Base-by-base conservation (phyloP, 805 yeast genomes). In the Candida taoyuanica region DNA sequence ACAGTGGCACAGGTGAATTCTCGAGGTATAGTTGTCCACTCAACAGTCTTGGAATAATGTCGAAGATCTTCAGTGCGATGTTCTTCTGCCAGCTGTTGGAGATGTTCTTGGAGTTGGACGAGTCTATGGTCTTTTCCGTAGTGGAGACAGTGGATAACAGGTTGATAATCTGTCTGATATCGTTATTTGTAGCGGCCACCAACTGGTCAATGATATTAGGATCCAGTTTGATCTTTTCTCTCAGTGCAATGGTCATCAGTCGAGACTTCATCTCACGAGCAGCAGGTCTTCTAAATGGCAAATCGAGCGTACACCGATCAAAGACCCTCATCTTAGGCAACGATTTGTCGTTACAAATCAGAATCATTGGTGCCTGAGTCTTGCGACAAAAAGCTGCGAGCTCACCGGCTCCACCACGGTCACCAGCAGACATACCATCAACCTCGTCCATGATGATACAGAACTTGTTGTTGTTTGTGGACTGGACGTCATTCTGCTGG, bases 341-440 rank as follows among this genome's bases (percentile, higher is more conserved):
- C 14, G 86, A 75, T 49, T 85, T 81, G 58, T 93, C 99, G 63
- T 93, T 93, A 66, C 98, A 91, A 45, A 93, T 89, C 37, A 91
- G 70, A 42, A 93, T 88, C 66, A 93, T 74, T 13, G 99, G 98
- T 50, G 91, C 85, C 31, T 78, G 73, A 0, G 98, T 88, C 35
- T 78, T 81, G 30, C 82, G 73, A 57, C 97, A 89, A 50, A 86
- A 82, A 29, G 82, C 79, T 0, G 97, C 87, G 61, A 93, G 71
- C 43, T 88, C 94, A 17, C 96, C 97, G 19, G 93, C 96, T 46
- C 99, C 99, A 44, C 99, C 99, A 52, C 93, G 81, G 62, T 93
- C 99, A 47, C 99, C 99, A 56, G 94, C 88, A 29, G 96, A 86
- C 98, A 93, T 93, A 50, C 99, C 99, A 60, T 93, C 99, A 21